Percentiles rank a stretch among this genome's conserved stretches.
These are phyloP conservation scores for Aspergillus arachidicola DNA, from an alignment of 2,329 filamentous ascomycete genomes.

Conservation along the genomic window DNA sequence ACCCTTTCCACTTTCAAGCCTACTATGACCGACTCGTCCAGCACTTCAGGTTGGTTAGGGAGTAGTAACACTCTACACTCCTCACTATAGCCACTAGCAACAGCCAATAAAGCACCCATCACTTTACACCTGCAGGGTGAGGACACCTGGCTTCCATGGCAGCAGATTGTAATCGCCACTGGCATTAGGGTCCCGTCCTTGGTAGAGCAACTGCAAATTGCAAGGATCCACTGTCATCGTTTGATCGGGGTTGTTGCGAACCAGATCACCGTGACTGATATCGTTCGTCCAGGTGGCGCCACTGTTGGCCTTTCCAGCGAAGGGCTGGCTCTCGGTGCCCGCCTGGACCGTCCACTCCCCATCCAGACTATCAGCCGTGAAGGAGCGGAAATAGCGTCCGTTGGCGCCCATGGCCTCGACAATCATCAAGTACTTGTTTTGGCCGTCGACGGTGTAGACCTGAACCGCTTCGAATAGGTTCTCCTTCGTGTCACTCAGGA, in stretches of 20 bases:
- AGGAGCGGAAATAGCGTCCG: constrained; percentile 69
- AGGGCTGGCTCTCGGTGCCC: constrained; percentile 58
- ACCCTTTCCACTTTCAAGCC: neutral
- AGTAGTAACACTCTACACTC: neutral
- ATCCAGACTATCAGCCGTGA: constrained; percentile 59
- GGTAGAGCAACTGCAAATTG: constrained; percentile 67
- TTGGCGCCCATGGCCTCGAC: constrained; percentile 62
- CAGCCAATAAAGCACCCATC: neutral
- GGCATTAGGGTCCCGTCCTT: constrained; percentile 54
- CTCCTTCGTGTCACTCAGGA: constrained; percentile 57
- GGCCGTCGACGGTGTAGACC: constrained; percentile 62
- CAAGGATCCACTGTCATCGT: constrained; percentile 66
- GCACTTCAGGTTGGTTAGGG: neutral
- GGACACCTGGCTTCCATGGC: constrained; percentile 59
- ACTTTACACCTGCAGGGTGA: constrained; percentile 48
- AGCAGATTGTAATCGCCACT: constrained; percentile 52
- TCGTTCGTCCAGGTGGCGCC: constrained; percentile 68
- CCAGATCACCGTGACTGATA: constrained; percentile 66
- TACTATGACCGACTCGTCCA: neutral
- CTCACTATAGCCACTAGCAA: neutral
- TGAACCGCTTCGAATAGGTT: constrained; percentile 69
- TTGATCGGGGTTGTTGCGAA: constrained; percentile 61
- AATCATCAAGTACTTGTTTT: constrained; percentile 66
- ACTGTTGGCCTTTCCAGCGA: constrained; percentile 68
- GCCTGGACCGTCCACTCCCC: constrained; percentile 64